These are phyloP conservation scores for Globisporangium paddicum DNA, from an alignment of 352 stramenopile species.

Conservation along the genomic window DNA sequence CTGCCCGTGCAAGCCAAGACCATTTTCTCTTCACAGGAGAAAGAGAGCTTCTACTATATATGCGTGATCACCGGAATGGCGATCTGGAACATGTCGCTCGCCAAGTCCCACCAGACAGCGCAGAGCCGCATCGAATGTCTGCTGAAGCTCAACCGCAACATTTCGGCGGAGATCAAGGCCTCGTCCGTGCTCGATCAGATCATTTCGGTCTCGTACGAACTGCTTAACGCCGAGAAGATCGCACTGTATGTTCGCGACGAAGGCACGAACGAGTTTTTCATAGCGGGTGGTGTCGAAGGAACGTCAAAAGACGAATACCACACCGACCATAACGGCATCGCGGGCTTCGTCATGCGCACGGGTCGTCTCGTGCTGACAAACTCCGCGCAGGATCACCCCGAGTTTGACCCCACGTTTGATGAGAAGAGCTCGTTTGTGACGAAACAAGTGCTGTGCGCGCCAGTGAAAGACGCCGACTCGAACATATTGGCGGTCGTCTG, in stretches of 20 bases:
- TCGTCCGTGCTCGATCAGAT: constrained; percentile 31
- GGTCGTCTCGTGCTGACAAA: constrained; percentile 30
- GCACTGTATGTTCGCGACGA: constrained; percentile 30
- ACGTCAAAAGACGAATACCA: constrained; percentile 25
- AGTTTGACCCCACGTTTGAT: constrained; percentile 26
- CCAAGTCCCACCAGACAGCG: constrained; percentile 24
- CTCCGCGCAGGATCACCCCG: constrained; percentile 21
- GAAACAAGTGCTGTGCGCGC: constrained; percentile 24
- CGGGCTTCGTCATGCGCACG: constrained; percentile 26
- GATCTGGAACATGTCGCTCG: constrained; percentile 36
- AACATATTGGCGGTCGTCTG: constrained; percentile 31
- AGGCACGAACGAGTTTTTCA: constrained; percentile 25
- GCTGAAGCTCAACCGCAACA: constrained; percentile 34
- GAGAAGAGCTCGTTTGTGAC: constrained; percentile 21
- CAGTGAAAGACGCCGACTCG: constrained; percentile 30
- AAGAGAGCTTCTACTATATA: constrained; percentile 33
- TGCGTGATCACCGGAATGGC: constrained; percentile 34
- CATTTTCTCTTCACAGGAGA: constrained; percentile 27
- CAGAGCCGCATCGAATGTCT: constrained; percentile 34
- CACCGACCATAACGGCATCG: constrained; percentile 30
- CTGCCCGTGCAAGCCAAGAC: constrained; percentile 12
- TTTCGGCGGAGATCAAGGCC: constrained; percentile 28
- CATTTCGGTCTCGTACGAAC: constrained; percentile 35
- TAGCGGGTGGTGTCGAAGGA: constrained; percentile 15
- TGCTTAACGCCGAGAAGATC: constrained; percentile 29